Base-by-base conservation (phyloP, 2,329 filamentous ascomycete species). In the Neonectria magnoliae region DNA sequence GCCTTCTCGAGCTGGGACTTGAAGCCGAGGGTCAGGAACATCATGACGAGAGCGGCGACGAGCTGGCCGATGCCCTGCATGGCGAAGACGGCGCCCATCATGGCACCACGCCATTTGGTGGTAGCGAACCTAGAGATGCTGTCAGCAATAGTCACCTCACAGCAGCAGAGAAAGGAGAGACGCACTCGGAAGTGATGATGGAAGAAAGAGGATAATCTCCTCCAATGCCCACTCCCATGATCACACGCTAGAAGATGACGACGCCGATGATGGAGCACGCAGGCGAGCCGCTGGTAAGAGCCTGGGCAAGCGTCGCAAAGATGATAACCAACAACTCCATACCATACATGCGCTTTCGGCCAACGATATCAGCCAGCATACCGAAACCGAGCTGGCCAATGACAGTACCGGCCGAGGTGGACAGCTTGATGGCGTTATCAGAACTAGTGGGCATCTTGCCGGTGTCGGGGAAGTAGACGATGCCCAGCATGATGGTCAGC, bases 31-130 rank as follows among this genome's bases (percentile, higher is more conserved):
- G 90, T 91, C 61, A 92, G 86, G 73, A 94, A 92, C 51, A 96
- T 83, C 77, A 93, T 91, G 67, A 96, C 84, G 31, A 95, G 87
- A 51, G 91, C 91, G 53, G 91, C 92, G 27, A 83, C 84, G 59
- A 96, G 89, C 79, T 96, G 93, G 20, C 93, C 93, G 56, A 96
- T 86, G 68, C 93, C 92, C 78, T 97, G 93, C 91, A 94, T 95
- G 70, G 92, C 91, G 74, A 96, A 96, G 58, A 96, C 93, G 16
- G 91, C 85, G 36, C 88, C 91, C 90, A 97, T 94, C 90, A 96
- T 96, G 68, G 92, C 92, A 70, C 92, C 93, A 78, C 93, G 84
- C 89, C 92, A 94, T 79, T 91, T 93, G 57, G 92, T 95, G 4
- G 91, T 94, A 11, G 93, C 92, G 74, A 96, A 80, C 58, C 78